Evolutionary conservation across 164 flowering plant species (phyloP).

Genomic region (Vitis riparia): DNA sequence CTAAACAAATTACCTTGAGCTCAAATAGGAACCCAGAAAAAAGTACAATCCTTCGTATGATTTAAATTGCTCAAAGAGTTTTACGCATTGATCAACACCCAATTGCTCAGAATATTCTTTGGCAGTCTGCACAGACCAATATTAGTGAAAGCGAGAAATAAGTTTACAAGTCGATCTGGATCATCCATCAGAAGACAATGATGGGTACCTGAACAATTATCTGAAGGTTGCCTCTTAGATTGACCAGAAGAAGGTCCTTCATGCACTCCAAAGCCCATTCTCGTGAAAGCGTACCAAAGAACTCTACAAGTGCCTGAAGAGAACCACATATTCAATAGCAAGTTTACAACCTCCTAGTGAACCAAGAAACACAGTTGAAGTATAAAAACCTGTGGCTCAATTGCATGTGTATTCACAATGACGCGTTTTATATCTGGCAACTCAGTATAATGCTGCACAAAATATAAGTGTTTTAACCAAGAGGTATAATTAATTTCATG

Average conservation of each 20-base stretch:
- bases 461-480: conserved; percentile 1
- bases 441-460: conserved; percentile 91
- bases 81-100: conserved; percentile 93
- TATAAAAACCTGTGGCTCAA: conserved; percentile 90
- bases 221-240: conserved; percentile 96
- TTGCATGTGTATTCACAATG: conserved; percentile 98
- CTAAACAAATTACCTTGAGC: conserved; percentile 69
- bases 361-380: background rate
- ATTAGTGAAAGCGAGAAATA: background rate
- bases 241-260: conserved; percentile 95
- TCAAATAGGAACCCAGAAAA: conserved; percentile 93
- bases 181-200: background rate
- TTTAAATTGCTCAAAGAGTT: conserved; percentile 96
- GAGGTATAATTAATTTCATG: background rate
- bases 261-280: conserved; percentile 99
- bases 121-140: conserved; percentile 57
- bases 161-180: background rate
- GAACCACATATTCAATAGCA: conserved; percentile 18
- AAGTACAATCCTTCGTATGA: conserved; percentile 98
- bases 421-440: conserved; percentile 96
- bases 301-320: conserved; percentile 93
- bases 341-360: background rate
- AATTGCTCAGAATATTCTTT: conserved; percentile 97
- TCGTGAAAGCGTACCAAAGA: conserved; percentile 93
- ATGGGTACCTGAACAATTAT: conserved; percentile 91